Evolutionary conservation across 2,329 filamentous ascomycete species (phyloP).

Genomic region (Microcyclosporella mali): DNA sequence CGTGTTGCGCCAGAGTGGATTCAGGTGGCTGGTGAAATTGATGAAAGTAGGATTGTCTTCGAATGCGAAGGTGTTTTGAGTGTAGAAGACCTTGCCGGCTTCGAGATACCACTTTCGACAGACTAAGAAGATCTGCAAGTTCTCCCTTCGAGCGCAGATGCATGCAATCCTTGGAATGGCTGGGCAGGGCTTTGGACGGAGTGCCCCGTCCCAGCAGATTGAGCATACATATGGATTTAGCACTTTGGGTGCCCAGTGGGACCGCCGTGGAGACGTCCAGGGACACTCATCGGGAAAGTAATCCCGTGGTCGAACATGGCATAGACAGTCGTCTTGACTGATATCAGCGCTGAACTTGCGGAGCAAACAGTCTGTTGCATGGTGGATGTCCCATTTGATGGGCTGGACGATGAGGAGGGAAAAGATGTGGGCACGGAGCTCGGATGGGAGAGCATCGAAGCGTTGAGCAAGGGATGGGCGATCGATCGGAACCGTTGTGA

Average conservation of each 20-base stretch:
- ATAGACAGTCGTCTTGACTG: background rate
- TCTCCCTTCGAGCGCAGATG: slow-evolving; percentile 13
- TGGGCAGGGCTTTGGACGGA: slow-evolving; percentile 8
- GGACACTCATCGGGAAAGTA: no score
- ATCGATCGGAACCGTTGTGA: background rate
- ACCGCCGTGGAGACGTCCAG: slow-evolving; percentile 13
- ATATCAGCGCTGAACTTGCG: slow-evolving; percentile 1
- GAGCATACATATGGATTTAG: slow-evolving; percentile 16
- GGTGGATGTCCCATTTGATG: slow-evolving; percentile 12
- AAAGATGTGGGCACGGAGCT: slow-evolving; percentile 16
- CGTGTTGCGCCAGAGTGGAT: slow-evolving; percentile 4
- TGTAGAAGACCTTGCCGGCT: slow-evolving; percentile 13
- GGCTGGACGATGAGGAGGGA: slow-evolving; percentile 10
- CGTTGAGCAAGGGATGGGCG: slow-evolving; percentile 10
- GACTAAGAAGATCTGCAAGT: slow-evolving; percentile 14
- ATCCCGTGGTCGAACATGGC: no score
- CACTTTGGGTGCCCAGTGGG: slow-evolving; percentile 10
- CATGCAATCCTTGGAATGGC: slow-evolving; percentile 6
- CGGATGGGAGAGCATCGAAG: slow-evolving; percentile 13
- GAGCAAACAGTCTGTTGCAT: slow-evolving; percentile 6
- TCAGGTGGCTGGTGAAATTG: slow-evolving; percentile 3
- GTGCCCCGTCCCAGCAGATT: slow-evolving; percentile 12
- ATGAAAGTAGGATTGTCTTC: slow-evolving; percentile 8
- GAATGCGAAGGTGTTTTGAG: slow-evolving; percentile 18
- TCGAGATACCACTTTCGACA: slow-evolving; percentile 16